Base-by-base conservation (phyloP, 441 rosid species). In the Mallotus repandus region DNA sequence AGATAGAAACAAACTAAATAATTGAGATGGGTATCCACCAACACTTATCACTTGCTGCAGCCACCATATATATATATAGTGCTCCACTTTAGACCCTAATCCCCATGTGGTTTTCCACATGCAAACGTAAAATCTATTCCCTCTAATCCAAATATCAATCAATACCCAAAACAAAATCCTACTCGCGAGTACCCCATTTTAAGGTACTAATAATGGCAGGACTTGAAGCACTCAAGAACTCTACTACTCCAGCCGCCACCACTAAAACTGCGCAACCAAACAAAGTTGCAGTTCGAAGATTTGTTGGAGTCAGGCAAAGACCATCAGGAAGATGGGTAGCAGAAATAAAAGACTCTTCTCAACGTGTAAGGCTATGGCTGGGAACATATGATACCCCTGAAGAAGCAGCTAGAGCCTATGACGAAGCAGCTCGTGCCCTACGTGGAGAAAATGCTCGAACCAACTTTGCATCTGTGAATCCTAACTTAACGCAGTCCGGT, bases 281-380 rank as follows among this genome's bases (percentile, higher is more conserved):
- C 69, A 69, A 75, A 10, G 68, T 43, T 5, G n/a, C 68, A 1
- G 43, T 56, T 50, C 84, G 94, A 9, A 78, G 90, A 71, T 89
- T 85, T 60, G 90, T 89, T 0, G 97, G 97, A 13, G 97, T 92
- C 29, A 75, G 97, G 81, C 89, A 84, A 74, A 86, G 88, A 63
- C 97, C 97, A 0, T 94, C 96, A 5, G 98, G 98, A 41, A 82
- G 91, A 83, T 94, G 96, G 85, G 97, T 93, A 16, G 93, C 97
- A 1, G 98, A 94, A 75, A 94, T 94, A 77, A 89, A 93, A 83
- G 95, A 94, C 80, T 90, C 97, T 0, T 87, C 97, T 9, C 97
- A 90, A 9, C 86, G 90, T 15, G 94, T 87, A 13, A 83, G 98
- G 70, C 75, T 92, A 41, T 94, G 98, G 98, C 79, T 94, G 2